A percentile compares a stretch with the other conserved stretches of the same genome.
These are phyloP conservation scores for Penicillium sp. DNA, from an alignment of 2,329 filamentous ascomycete genomes.

Conservation along the genomic window DNA sequence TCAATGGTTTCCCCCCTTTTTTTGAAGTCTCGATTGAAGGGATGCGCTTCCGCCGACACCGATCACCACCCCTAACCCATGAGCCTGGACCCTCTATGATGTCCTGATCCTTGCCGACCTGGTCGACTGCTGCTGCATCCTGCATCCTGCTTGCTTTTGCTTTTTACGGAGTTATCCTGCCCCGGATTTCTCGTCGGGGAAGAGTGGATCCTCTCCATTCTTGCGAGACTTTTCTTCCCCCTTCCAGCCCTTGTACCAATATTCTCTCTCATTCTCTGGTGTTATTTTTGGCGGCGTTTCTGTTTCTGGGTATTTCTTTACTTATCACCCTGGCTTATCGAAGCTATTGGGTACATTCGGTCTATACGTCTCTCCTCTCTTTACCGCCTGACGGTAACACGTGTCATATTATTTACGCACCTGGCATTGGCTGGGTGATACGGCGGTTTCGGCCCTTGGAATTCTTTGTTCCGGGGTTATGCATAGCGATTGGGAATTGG, in stretches of 20 bases:
- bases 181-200: constrained; percentile 13
- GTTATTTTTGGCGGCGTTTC: constrained; percentile 4
- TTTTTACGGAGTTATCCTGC: constrained; percentile 3
- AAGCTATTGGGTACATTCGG: background rate
- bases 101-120: constrained; percentile 3
- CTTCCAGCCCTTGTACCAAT: constrained; percentile 21
- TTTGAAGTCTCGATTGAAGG: constrained; percentile 4
- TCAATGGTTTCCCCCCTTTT: constrained; percentile 6
- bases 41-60: constrained; percentile 13
- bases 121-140: background rate
- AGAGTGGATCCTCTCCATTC: constrained; percentile 8
- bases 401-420: constrained; percentile 17
- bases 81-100: background rate
- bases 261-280: constrained; percentile 10
- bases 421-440: constrained; percentile 12
- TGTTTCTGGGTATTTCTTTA: constrained; percentile 4
- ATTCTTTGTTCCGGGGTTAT: constrained; percentile 11
- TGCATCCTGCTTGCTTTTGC: background rate
- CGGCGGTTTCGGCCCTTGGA: background rate
- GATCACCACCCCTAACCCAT: background rate
- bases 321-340: background rate
- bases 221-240: background rate
- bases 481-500: constrained; percentile 35
- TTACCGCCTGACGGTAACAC: constrained; percentile 11
- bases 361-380: constrained; percentile 2